These are phyloP conservation scores for Leptographium wingfieldii DNA, from an alignment of 2,329 filamentous ascomycete genomes.

Conservation along the genomic window DNA sequence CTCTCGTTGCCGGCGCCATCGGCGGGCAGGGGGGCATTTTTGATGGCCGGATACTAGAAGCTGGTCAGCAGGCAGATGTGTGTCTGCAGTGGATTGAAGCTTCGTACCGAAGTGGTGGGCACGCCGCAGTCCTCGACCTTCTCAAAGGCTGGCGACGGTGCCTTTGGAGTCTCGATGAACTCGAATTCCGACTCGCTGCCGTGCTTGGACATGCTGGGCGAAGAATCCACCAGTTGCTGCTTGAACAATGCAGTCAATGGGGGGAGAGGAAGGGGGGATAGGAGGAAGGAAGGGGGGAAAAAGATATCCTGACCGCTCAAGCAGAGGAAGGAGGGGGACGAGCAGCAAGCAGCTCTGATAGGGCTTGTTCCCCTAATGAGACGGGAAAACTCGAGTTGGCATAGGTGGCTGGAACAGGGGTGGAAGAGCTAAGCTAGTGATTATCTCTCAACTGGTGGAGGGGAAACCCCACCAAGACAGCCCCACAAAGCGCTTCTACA, in stretches of 20 bases:
- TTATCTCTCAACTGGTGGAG: not conserved
- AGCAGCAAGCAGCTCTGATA: not conserved
- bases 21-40: conserved; percentile 87
- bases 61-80: not conserved
- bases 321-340: not conserved
- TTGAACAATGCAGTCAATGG: not conserved
- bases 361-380: not conserved
- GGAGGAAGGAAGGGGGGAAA: not conserved
- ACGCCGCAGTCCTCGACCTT: conserved; percentile 43
- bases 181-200: conserved; percentile 46
- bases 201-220: conserved; percentile 35
- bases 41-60: conserved; percentile 67
- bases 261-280: not conserved
- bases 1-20: conserved; percentile 72
- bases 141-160: conserved; percentile 34
- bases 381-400: not conserved
- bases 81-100: too few species aligned
- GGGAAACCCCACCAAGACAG: too few species aligned
- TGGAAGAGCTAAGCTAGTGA: not conserved
- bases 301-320: not conserved
- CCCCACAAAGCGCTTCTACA: too few species aligned
- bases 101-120: conserved; percentile 37
- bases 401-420: not conserved
- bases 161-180: conserved; percentile 47
- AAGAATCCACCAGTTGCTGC: not conserved